Conservation (phyloP, 2,329 filamentous ascomycete species). For the Daldinia sp. region DNA sequence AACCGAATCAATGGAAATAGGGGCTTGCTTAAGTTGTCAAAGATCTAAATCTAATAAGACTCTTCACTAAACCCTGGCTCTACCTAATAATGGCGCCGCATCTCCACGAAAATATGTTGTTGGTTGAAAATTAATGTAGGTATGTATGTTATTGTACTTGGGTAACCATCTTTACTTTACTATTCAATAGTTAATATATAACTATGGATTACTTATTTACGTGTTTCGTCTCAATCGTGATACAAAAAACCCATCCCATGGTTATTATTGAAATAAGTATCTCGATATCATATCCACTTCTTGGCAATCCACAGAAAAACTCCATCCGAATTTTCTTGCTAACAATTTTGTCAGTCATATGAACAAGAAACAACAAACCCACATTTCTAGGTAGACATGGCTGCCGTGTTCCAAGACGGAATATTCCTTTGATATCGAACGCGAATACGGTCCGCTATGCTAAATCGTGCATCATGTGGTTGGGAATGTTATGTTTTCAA, state of each 20-base stretch:
- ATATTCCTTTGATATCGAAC: neutral
- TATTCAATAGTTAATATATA: neutral
- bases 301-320: slow-evolving; percentile 4
- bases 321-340: neutral
- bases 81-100: neutral
- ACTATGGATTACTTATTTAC: neutral
- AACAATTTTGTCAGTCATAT: neutral
- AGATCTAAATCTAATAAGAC: neutral
- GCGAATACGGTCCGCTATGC: neutral
- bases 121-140: neutral
- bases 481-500: neutral
- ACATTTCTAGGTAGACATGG: neutral
- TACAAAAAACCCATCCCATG: neutral
- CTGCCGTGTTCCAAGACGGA: neutral
- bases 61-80: no score
- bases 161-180: neutral
- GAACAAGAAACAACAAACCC: neutral
- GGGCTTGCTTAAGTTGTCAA: neutral
- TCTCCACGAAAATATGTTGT: neutral
- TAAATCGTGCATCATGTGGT: slow-evolving; percentile 1
- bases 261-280: neutral
- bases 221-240: neutral
- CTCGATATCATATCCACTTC: neutral
- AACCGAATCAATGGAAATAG: neutral
- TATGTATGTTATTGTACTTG: neutral